Conservation (phyloP, 2,329 filamentous ascomycete genomes). For the Penicillium freii region DNA sequence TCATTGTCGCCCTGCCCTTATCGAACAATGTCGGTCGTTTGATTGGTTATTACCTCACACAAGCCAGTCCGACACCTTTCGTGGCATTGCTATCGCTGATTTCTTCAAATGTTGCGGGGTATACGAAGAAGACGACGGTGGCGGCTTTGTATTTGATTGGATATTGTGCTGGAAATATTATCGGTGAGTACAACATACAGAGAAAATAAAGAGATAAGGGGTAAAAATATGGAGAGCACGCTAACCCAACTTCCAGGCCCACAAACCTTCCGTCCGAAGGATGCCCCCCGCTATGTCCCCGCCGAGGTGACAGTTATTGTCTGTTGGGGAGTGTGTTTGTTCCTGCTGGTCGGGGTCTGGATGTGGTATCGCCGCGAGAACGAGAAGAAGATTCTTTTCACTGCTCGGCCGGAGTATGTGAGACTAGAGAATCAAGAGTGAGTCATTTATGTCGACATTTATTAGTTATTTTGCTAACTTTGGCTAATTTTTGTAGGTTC, state of each 20-base stretch:
- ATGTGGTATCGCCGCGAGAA: constrained; percentile 62
- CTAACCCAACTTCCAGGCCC: constrained; percentile 40
- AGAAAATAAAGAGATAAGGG: neutral
- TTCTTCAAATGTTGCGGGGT: constrained; percentile 54
- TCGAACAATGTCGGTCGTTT: constrained; percentile 58
- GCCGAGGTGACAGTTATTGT: constrained; percentile 64
- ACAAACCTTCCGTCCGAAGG: constrained; percentile 56
- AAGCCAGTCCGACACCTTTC: constrained; percentile 60
- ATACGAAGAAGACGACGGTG: constrained; percentile 49
- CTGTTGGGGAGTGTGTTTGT: constrained; percentile 54
- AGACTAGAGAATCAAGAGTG: constrained; percentile 66
- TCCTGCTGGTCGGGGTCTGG: constrained; percentile 61
- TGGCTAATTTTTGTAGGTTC: constrained; percentile 36
- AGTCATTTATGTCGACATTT: constrained; percentile 6
- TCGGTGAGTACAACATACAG: constrained; percentile 37
- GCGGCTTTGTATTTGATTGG: constrained; percentile 44
- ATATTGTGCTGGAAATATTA: constrained; percentile 54
- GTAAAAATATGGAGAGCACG: neutral
- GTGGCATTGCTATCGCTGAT: constrained; percentile 64
- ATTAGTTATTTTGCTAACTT: neutral
- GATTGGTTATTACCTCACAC: constrained; percentile 65
- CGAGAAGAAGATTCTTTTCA: constrained; percentile 54
- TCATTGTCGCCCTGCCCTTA: constrained; percentile 63
- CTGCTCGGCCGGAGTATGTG: constrained; percentile 56
- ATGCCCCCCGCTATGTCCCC: constrained; percentile 60